Conservation (phyloP, 179 eudicot genomes). For the Corrigiola litoralis region DNA sequence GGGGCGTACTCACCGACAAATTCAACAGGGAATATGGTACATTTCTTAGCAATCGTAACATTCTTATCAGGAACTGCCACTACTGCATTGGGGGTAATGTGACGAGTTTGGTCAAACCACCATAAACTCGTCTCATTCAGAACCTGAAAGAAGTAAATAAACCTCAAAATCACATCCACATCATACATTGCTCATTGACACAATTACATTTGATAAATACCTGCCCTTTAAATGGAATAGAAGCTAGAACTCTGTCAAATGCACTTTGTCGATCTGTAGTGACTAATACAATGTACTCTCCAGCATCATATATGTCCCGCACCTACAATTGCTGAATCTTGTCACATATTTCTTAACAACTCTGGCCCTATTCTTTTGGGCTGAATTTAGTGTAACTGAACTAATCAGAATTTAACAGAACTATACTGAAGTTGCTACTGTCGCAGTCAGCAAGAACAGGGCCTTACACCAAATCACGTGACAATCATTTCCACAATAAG, state of each 20-base stretch:
- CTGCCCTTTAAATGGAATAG: conserved; percentile 96
- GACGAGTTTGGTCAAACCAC: conserved; percentile 87
- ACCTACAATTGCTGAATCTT: conserved; percentile 45
- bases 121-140: conserved; percentile 88
- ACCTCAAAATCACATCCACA: neutral
- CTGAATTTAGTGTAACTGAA: too few relatives aligned
- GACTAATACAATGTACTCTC: conserved; percentile 80
- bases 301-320: conserved; percentile 85
- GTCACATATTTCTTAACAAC: neutral
- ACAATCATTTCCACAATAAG: too few relatives aligned
- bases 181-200: neutral
- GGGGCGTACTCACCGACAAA: conserved; percentile 68
- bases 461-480: too few relatives aligned
- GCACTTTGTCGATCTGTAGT: conserved; percentile 97
- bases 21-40: conserved; percentile 93
- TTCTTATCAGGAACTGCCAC: conserved; percentile 75
- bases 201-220: conserved; percentile 25
- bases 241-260: conserved; percentile 84
- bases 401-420: too few relatives aligned
- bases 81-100: conserved; percentile 78
- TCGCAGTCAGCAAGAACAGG: too few relatives aligned
- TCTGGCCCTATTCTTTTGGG: neutral
- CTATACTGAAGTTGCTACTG: too few relatives aligned
- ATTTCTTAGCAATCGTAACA: conserved; percentile 91
- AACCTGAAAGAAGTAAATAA: conserved; percentile 42